Conservation (phyloP, 73 alveolate genomes). For the Paramecium bursaria region DNA sequence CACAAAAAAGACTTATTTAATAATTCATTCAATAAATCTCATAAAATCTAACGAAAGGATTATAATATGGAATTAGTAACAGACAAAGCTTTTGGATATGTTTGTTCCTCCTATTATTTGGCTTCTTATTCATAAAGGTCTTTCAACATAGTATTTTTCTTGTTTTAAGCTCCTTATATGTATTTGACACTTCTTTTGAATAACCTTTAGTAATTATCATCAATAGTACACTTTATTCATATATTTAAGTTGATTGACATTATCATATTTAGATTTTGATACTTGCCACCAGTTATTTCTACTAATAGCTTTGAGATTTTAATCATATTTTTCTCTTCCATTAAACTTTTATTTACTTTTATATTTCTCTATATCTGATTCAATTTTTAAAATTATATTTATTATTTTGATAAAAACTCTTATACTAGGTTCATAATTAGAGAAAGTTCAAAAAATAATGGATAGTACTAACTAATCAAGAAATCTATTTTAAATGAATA, state of each 20-base stretch:
- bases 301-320: conserved; percentile 28
- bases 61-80: too few species aligned
- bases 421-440: too few species aligned
- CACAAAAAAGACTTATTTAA: too few species aligned
- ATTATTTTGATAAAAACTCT: too few species aligned
- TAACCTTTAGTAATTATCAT: not conserved
- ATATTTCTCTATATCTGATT: conserved; percentile 50
- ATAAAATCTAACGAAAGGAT: too few species aligned
- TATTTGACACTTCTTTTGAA: conserved; percentile 46
- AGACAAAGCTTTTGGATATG: too few species aligned
- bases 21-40: too few species aligned
- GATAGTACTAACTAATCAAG: too few species aligned
- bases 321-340: conserved; percentile 53
- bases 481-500: too few species aligned
- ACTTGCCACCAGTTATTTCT: conserved; percentile 64
- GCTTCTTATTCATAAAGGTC: conserved; percentile 59
- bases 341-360: not conserved
- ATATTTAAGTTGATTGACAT: conserved; percentile 33
- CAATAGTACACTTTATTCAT: conserved; percentile 58
- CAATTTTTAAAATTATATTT: not conserved
- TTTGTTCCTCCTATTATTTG: conserved; percentile 57
- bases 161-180: conserved; percentile 40
- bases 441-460: too few species aligned
- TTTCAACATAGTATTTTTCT: conserved; percentile 55
- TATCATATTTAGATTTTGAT: conserved; percentile 61